A percentile compares a stretch with the other conserved stretches of the same genome.
Conservation (phyloP, 208 protist genomes). For the Vickermania spadyakhi region DNA sequence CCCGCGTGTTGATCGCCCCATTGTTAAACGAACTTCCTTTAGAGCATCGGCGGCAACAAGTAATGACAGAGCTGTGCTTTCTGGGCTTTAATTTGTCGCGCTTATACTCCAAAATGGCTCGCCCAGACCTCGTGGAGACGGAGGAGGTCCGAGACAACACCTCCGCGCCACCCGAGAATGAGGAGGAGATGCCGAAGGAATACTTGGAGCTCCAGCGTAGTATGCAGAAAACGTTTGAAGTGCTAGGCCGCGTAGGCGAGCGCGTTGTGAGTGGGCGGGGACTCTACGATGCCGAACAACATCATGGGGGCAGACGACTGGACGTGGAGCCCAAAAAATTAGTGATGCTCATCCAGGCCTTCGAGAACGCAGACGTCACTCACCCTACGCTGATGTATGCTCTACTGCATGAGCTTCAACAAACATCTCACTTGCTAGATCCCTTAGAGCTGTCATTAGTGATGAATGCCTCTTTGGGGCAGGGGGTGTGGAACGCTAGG, state of each 20-base stretch:
- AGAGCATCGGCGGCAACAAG: background rate
- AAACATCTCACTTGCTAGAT: constrained; percentile 30
- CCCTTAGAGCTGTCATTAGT: constrained; percentile 70
- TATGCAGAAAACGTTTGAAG: background rate
- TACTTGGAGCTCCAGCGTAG: background rate
- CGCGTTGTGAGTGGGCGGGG: background rate
- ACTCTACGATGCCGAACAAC: background rate
- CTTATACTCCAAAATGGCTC: background rate
- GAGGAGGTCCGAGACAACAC: background rate
- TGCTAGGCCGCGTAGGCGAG: background rate
- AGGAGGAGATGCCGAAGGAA: background rate
- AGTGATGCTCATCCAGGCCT: constrained; percentile 76
- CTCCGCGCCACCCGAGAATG: background rate
- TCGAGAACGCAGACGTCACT: constrained; percentile 29
- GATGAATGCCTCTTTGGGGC: constrained; percentile 41
- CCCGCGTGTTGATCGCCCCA: background rate
- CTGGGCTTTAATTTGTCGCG: background rate
- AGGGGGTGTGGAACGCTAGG: constrained; percentile 64
- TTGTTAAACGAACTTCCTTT: no score
- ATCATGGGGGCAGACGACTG: no score
- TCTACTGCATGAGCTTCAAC: constrained; percentile 35
- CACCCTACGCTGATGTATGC: constrained; percentile 43
- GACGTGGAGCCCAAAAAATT: constrained; percentile 39
- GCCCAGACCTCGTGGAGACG: background rate
- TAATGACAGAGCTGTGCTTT: background rate